phyloP scores from a whole-genome alignment of 2,329 filamentous ascomycete genomes.

The Fusarium temperatum region DNA sequence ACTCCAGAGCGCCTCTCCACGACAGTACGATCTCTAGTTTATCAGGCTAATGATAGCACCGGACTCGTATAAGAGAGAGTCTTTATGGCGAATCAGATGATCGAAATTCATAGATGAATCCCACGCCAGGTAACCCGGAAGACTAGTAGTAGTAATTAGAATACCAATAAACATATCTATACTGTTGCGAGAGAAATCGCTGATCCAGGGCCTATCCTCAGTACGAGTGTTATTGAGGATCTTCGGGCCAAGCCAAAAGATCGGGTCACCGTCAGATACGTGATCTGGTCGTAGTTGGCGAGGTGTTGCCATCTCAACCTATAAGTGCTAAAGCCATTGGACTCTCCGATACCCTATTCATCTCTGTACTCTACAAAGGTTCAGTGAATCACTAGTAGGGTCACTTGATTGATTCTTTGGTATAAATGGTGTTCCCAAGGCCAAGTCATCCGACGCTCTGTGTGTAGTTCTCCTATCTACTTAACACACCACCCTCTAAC shows the following conservation, averaged over 20 bases:
- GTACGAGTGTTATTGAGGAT: not conserved
- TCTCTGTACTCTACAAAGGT: not conserved
- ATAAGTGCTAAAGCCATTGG: not conserved
- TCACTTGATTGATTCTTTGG: not conserved
- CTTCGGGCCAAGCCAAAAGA: not conserved
- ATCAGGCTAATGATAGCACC: not conserved
- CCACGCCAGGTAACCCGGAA: not conserved
- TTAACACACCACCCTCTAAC: not conserved
- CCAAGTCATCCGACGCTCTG: not conserved
- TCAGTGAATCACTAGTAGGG: not conserved
- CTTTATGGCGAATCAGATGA: not conserved
- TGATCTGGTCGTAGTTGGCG: not conserved
- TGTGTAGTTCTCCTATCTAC: not conserved
- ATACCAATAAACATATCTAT: not conserved
- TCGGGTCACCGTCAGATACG: not conserved
- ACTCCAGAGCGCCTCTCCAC: not conserved
- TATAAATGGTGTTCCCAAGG: not conserved
- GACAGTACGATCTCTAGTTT: not conserved
- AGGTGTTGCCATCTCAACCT: not conserved
- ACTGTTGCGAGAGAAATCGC: not conserved
- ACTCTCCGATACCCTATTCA: not conserved
- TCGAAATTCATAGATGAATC: not conserved
- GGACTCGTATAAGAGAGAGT: not conserved
- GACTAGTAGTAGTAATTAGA: not conserved
- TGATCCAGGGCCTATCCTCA: no score